A percentile compares a stretch with the other conserved stretches of the same genome.
phyloP scores from a whole-genome alignment of 2,329 filamentous ascomycete species.

The Nigrograna mackinnonii region DNA sequence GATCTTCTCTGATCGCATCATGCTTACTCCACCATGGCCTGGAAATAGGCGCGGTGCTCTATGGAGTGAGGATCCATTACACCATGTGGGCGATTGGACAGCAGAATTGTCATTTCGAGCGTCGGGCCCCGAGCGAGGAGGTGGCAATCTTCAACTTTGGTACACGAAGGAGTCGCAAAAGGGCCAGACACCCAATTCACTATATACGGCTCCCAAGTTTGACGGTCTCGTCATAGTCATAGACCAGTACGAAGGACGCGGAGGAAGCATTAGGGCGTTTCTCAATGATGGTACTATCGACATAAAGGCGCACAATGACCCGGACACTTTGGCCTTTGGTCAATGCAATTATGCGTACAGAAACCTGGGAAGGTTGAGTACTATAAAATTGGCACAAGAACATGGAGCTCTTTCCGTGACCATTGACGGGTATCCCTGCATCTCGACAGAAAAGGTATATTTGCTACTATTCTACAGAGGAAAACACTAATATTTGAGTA shows the following conservation, averaged over 20 bases:
- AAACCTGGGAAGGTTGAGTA: constrained; percentile 83
- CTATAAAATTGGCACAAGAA: constrained; percentile 74
- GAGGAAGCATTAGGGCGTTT: constrained; percentile 86
- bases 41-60: constrained; percentile 83
- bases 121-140: constrained; percentile 80
- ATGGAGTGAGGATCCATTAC: constrained; percentile 69
- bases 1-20: constrained; percentile 82
- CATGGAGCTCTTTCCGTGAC: constrained; percentile 72
- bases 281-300: constrained; percentile 87
- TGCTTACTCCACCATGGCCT: constrained; percentile 86
- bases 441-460: constrained; percentile 70
- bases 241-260: constrained; percentile 77
- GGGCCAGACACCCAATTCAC: constrained; percentile 70
- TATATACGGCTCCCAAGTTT: constrained; percentile 83
- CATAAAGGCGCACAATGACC: constrained; percentile 73
- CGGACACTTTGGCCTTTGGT: constrained; percentile 88
- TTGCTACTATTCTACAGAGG: constrained; percentile 6
- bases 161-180: constrained; percentile 72
- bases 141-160: constrained; percentile 94
- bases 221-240: constrained; percentile 89
- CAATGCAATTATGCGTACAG: constrained; percentile 91
- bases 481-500: constrained; percentile 35
- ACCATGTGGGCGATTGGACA: constrained; percentile 73
- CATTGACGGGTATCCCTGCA: constrained; percentile 80
- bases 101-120: constrained; percentile 86